phyloP scores from a whole-genome alignment of 305 asterid genomes.

The Fraxinus velutina region DNA sequence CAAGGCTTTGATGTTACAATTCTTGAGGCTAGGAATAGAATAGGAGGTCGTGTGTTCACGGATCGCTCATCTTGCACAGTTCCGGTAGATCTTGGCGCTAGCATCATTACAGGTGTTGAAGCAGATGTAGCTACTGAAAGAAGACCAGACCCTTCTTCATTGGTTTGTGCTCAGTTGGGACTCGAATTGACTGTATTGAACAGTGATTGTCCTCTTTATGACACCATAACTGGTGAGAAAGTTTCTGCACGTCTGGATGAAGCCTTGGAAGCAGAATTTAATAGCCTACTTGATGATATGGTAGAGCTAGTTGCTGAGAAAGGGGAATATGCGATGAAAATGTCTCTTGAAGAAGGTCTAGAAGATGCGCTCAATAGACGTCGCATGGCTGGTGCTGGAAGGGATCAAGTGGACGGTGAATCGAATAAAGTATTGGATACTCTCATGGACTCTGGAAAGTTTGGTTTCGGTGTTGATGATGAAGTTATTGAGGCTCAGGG shows the following conservation, averaged over 20 bases:
- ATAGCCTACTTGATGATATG: conserved; percentile 94
- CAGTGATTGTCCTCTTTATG: conserved; percentile 97
- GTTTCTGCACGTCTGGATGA: conserved; percentile 86
- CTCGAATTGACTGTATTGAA: conserved; percentile 88
- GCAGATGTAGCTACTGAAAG: conserved; percentile 97
- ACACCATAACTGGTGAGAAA: conserved; percentile 76
- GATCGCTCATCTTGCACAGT: conserved; percentile 86
- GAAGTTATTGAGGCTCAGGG: conserved; percentile 32
- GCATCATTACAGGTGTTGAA: conserved; percentile 98
- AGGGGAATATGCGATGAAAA: conserved; percentile 73
- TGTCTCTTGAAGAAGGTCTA: conserved; percentile 96
- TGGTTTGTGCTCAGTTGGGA: conserved; percentile 94
- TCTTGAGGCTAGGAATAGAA: conserved; percentile 93
- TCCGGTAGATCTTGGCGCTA: conserved; percentile 99
- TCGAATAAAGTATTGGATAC: conserved; percentile 31
- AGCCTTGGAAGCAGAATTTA: conserved; percentile 85
- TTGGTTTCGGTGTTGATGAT: conserved; percentile 27
- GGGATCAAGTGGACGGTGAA: conserved; percentile 30
- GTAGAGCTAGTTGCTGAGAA: conserved; percentile 76
- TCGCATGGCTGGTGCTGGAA: conserved; percentile 35
- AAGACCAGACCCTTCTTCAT: conserved; percentile 95
- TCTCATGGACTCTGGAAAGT: conserved; percentile 29
- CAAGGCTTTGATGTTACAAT: conserved; percentile 87
- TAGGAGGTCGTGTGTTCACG: conserved; percentile 96
- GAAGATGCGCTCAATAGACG: conserved; percentile 75